Conservation (phyloP, 2,329 filamentous ascomycete species). For the Botryotinia convoluta region DNA sequence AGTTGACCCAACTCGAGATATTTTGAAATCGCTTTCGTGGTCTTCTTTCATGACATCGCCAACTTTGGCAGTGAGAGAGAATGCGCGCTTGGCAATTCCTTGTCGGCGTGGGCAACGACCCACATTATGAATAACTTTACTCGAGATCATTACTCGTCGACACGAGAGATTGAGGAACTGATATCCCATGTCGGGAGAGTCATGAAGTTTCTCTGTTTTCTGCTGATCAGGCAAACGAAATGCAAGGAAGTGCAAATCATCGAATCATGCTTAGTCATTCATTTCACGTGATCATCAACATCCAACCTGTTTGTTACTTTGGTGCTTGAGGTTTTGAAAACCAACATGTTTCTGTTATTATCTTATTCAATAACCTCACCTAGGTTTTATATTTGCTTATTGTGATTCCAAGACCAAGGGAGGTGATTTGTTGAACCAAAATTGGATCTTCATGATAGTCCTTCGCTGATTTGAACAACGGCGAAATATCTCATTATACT, state of each 20-base stretch:
- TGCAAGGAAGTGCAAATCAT: neutral
- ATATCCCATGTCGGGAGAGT: slow-evolving; percentile 1
- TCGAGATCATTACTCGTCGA: slow-evolving; percentile 4
- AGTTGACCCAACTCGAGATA: neutral
- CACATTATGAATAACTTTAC: neutral
- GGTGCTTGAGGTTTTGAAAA: neutral
- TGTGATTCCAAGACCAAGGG: neutral
- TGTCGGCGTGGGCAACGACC: neutral
- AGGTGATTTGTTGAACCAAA: slow-evolving; percentile 6
- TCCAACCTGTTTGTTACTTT: too few relatives aligned
- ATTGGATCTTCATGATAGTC: slow-evolving; percentile 12
- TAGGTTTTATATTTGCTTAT: neutral
- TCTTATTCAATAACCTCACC: neutral
- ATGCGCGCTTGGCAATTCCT: neutral
- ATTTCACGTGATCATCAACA: neutral
- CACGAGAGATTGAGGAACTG: slow-evolving; percentile 5
- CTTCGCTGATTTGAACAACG: neutral
- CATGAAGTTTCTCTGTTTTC: slow-evolving; percentile 1
- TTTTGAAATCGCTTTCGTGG: neutral
- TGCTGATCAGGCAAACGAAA: neutral
- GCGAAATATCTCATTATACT: neutral
- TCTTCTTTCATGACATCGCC: neutral
- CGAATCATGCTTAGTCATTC: neutral
- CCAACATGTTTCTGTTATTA: neutral
- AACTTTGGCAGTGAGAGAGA: slow-evolving; percentile 1